Percentiles rank a stretch among this genome's conserved stretches.
phyloP scores from a whole-genome alignment of 345 rosid species.

The Rhodamnia rubescens region DNA sequence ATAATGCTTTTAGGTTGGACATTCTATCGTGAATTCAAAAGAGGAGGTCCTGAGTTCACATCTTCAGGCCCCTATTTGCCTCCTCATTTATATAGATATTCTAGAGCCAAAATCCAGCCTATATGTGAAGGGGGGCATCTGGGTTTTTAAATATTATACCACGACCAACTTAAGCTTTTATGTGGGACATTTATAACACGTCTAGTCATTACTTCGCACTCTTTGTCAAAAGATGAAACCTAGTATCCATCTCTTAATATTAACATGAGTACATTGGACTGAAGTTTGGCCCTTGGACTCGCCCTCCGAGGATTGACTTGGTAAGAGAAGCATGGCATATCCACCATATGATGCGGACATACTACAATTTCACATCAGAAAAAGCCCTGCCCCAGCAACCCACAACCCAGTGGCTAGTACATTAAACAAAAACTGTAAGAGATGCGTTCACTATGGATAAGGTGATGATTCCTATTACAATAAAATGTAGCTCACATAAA shows the following conservation, averaged over 20 bases:
- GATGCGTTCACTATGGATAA: neutral
- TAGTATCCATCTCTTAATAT: neutral
- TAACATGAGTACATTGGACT: neutral
- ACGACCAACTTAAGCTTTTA: neutral
- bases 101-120: neutral
- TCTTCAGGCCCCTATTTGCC: neutral
- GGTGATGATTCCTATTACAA: neutral
- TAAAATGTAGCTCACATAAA: conserved; percentile 45
- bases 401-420: neutral
- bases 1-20: neutral
- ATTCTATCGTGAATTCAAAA: neutral
- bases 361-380: neutral
- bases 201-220: neutral
- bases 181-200: neutral
- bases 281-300: neutral
- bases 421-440: neutral
- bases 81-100: neutral
- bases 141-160: neutral
- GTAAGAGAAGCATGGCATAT: neutral
- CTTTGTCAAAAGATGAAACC: neutral
- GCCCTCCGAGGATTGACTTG: neutral
- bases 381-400: neutral
- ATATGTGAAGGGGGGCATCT: neutral
- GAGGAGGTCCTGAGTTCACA: neutral
- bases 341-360: neutral